Base-by-base conservation (phyloP, 768 basidiomycete species). In the Cyclocybe cylindracea region DNA sequence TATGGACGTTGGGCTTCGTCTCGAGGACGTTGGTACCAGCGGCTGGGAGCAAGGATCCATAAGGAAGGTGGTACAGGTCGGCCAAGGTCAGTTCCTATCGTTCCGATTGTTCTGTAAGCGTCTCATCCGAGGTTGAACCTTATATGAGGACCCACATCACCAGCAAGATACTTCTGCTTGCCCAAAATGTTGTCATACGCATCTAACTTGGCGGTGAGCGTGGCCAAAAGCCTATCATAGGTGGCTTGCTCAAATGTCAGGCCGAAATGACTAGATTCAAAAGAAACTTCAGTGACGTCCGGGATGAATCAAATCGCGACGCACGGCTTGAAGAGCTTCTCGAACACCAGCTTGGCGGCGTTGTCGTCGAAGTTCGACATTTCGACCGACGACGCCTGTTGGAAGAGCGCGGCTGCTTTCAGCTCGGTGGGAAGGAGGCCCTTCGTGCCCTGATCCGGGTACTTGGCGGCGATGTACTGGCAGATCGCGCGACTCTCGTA, bases 401-500 rank as follows among this genome's bases (percentile, higher is more conserved):
- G 80, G 54, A 82, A 79, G 9, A 77, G 63, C 2, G 78, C 82
- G 7, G 62, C 67, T 13, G 58, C 65, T 35, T 72, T 63, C 6
- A 68, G 36, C 8, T 72, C 70, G 4, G 61, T 60, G 4, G 87
- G 86, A 38, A 85, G 67, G 36, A 87, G 71, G 5, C 62, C 50
- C 3, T 24, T 24, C 2, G 77, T 71, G 37, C 83, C 84, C 57
- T 83, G 76, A 42, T 67, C 41, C 0, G 75, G 64, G 55, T 85
- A 81, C 61, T 86, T 87, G 51, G 65, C 66, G 29, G 74, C 78
- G 55, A 87, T 62, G 64, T 87, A 89, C 13, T 83, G 79, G 7
- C 62, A 61, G 46, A 88, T 86, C 0, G 84, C 84, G 31, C 84
- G 80, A 36, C 76, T 78, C 60, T 86, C 85, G 67, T 78, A 87